Base-by-base conservation (phyloP, 192 early-diverging fungal species). In the Coemansia sp. region DNA sequence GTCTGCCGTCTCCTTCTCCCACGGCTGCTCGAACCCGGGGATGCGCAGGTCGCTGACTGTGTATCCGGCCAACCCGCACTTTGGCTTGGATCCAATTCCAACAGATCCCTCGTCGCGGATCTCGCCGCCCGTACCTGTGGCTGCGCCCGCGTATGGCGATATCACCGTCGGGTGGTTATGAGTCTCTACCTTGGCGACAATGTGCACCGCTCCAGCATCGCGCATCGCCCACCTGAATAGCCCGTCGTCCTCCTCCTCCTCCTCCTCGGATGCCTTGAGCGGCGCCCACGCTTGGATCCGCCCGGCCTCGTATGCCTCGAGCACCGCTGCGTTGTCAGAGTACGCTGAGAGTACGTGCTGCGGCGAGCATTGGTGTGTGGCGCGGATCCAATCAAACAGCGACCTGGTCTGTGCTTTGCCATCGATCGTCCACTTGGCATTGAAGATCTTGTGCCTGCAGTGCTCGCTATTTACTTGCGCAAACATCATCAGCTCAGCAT, bases 381-480 rank as follows among this genome's bases (percentile, higher is more conserved):
- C 94, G 62, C 86, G 84, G 80, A 99, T 98, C 96, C 95, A 95
- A 61, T 87, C 90, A 79, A 99, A 99, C 48, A 99, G 87, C 17
- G 96, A 98, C 35, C 86, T 71, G 46, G 85, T 84, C 76, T 88
- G 85, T 22, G 87, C 82, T 58, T 87, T 69, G 17, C 93, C 92
- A 74, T 99, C 96, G 58, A 99, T 94, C 10, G 90, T 95, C 98
- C 98, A 99, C 45, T 89, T 82, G n/a, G 96, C 98, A 62, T 91
- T 82, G 87, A 99, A 99, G 71, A 99, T 98, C 86, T 99, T 99
- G 91, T 99, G 98, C 15, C 98, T 87, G 82, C 98, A 99, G 83
- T 99, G 98, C 84, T 99, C 98, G 48, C 95, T 97, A 84, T 99
- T 99, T 69, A 99, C 98, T 76, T 99, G 98, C 41, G 97, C 96